Evolutionary conservation across 2,329 filamentous ascomycete species (phyloP).

Genomic region (Trichophyton equinum): DNA sequence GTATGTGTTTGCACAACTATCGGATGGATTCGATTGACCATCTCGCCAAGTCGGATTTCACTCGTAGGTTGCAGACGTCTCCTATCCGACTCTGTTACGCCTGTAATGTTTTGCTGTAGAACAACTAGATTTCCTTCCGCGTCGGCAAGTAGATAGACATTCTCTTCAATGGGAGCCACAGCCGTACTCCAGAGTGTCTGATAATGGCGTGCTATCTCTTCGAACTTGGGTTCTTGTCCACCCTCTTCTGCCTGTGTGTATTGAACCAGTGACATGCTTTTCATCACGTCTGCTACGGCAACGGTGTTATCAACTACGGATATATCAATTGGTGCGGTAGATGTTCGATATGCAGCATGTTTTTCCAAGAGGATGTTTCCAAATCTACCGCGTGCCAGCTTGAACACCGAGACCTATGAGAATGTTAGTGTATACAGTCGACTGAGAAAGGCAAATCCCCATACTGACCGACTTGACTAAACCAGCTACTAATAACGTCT

Average conservation of each 20-base stretch:
- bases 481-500: conserved; percentile 68
- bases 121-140: conserved; percentile 78
- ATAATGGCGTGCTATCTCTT: conserved; percentile 67
- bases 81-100: conserved; percentile 62
- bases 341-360: conserved; percentile 62
- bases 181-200: conserved; percentile 73
- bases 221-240: conserved; percentile 49
- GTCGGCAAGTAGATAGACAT: conserved; percentile 73
- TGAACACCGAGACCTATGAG: conserved; percentile 46
- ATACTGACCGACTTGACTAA: conserved; percentile 68
- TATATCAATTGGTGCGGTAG: conserved; percentile 73
- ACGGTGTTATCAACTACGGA: conserved; percentile 62
- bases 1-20: conserved; percentile 55
- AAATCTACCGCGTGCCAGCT: conserved; percentile 30
- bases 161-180: conserved; percentile 56
- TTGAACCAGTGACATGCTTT: conserved; percentile 69
- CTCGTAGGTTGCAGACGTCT: conserved; percentile 58
- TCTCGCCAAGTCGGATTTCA: conserved; percentile 79
- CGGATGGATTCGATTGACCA: conserved; percentile 76
- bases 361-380: conserved; percentile 47
- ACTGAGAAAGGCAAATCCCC: background rate
- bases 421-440: background rate
- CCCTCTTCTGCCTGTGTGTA: conserved; percentile 46
- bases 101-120: conserved; percentile 58
- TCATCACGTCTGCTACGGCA: conserved; percentile 85